phyloP scores from a whole-genome alignment of 345 rosid genomes.

The Carallia pectinifolia region DNA sequence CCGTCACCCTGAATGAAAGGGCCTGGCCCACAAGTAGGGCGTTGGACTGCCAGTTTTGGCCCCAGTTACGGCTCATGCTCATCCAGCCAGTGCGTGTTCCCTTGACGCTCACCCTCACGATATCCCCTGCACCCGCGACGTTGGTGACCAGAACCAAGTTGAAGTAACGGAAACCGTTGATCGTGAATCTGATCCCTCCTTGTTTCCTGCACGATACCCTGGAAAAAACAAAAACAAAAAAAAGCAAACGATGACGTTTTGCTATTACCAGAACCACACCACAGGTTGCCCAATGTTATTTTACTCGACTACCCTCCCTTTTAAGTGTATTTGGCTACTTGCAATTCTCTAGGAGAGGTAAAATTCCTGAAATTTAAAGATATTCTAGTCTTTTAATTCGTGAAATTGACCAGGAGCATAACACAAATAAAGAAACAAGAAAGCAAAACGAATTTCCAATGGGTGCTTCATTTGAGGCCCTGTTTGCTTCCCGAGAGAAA shows the following conservation, averaged over 20 bases:
- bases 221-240: background rate
- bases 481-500: conserved; percentile 23
- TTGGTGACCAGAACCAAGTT: conserved; percentile 79
- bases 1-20: conserved; percentile 78
- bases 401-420: too few species aligned
- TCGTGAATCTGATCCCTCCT: conserved; percentile 85
- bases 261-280: too few species aligned
- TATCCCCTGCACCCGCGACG: conserved; percentile 95
- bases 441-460: background rate
- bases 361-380: too few species aligned
- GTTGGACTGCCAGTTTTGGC: conserved; percentile 96
- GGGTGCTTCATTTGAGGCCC: conserved; percentile 9
- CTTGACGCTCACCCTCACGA: conserved; percentile 66
- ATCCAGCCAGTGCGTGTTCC: conserved; percentile 76
- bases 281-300: too few species aligned
- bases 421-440: too few species aligned
- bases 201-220: conserved; percentile 87
- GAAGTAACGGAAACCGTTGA: conserved; percentile 98
- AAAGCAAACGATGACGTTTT: too few species aligned
- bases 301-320: too few species aligned
- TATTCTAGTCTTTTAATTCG: too few species aligned
- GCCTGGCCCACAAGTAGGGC: conserved; percentile 77
- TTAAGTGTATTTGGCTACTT: too few species aligned
- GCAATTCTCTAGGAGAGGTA: too few species aligned
- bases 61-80: conserved; percentile 96